Evolutionary conservation across 169 alveolate species (phyloP).

Genomic region (Eimeria maxima): DNA sequence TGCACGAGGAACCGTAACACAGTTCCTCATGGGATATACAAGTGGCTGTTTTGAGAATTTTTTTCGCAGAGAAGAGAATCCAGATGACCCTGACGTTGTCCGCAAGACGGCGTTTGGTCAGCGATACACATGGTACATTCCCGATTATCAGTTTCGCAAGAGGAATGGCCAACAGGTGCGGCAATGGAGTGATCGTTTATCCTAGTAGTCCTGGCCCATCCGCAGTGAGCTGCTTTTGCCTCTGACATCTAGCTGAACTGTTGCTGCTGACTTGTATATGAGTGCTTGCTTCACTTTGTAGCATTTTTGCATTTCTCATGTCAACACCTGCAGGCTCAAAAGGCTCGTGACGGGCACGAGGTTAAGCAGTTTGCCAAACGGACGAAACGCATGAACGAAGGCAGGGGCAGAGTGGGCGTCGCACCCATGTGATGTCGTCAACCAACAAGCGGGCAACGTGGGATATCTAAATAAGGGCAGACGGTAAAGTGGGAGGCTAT

Average conservation of each 20-base stretch:
- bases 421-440: conserved; percentile 37
- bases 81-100: conserved; percentile 78
- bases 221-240: background rate
- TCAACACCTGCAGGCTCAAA: conserved; percentile 39
- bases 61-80: conserved; percentile 50
- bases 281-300: background rate
- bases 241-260: background rate
- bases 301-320: background rate
- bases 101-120: conserved; percentile 77
- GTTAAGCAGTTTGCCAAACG: conserved; percentile 72
- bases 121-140: conserved; percentile 80
- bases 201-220: background rate
- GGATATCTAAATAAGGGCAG: background rate
- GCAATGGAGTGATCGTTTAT: background rate
- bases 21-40: background rate
- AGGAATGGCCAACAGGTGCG: conserved; percentile 71
- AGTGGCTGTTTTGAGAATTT: background rate
- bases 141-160: conserved; percentile 69
- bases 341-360: conserved; percentile 72
- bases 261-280: background rate
- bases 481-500: background rate
- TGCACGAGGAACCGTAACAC: background rate
- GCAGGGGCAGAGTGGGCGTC: conserved; percentile 71
- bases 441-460: background rate
- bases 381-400: conserved; percentile 66